Percentiles rank a stretch among this genome's conserved stretches.
Evolutionary conservation across 2,329 filamentous ascomycete species (phyloP).

Genomic region (Cercospora zeina): DNA sequence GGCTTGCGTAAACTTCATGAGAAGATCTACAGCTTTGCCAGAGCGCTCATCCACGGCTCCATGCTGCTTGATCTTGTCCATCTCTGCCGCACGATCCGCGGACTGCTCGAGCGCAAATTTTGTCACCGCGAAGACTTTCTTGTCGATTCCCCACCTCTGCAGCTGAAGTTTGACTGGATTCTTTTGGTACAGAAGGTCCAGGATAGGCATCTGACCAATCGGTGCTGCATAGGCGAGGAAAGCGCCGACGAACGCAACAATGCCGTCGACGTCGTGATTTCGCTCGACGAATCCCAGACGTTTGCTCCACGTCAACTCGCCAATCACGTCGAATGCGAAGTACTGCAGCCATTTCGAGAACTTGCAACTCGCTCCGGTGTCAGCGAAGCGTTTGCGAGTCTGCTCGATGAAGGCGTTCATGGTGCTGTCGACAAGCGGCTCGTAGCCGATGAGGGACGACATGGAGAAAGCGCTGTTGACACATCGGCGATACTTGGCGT

Average conservation of each 20-base stretch:
- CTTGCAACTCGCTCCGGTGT: conserved; percentile 55
- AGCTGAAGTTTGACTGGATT: conserved; percentile 71
- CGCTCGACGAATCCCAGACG: conserved; percentile 73
- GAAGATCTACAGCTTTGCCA: conserved; percentile 57
- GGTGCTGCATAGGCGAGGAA: conserved; percentile 72
- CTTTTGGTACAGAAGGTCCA: conserved; percentile 70
- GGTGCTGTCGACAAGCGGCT: conserved; percentile 76
- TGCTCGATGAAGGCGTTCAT: conserved; percentile 66
- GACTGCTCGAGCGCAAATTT: conserved; percentile 69
- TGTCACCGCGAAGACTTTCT: conserved; percentile 70
- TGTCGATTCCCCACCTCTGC: conserved; percentile 65
- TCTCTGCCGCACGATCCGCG: conserved; percentile 61
- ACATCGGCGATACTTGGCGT: conserved; percentile 70
- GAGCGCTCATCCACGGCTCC: conserved; percentile 41
- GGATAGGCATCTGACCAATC: conserved; percentile 71
- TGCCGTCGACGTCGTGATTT: conserved; percentile 73
- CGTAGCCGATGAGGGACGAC: conserved; percentile 74
- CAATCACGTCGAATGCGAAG: conserved; percentile 80
- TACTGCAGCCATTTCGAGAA: conserved; percentile 75
- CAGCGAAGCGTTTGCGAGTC: conserved; percentile 47
- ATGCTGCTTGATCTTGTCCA: conserved; percentile 50
- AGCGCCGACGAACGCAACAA: conserved; percentile 63
- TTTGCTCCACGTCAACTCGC: conserved; percentile 74
- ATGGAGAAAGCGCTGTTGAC: conserved; percentile 78
- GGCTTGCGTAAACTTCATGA: conserved; percentile 71